These are phyloP conservation scores for Tylopilus balloui DNA, from an alignment of 768 basidiomycete species.

Conservation along the genomic window DNA sequence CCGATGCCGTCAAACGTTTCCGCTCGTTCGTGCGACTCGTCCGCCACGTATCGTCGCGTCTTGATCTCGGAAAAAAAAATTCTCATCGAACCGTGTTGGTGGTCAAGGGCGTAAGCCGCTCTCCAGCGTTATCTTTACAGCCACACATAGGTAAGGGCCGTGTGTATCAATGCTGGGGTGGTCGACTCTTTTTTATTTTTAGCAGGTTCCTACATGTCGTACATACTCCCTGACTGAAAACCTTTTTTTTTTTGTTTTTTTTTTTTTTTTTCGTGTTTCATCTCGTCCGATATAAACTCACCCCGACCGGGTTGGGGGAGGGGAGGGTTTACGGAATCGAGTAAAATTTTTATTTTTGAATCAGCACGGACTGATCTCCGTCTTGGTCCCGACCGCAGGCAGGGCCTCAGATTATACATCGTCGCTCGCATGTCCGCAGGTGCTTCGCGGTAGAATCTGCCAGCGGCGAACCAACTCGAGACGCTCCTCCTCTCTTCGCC, in stretches of 20 bases:
- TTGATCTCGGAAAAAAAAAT: background rate
- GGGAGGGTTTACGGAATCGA: background rate
- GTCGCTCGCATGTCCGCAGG: constrained; percentile 13
- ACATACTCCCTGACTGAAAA: background rate
- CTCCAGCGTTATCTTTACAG: background rate
- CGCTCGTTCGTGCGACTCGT: background rate
- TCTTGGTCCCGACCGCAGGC: background rate
- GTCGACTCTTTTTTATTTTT: constrained; percentile 5
- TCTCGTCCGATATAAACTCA: background rate
- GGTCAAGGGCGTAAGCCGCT: constrained; percentile 1
- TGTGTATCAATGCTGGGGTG: background rate
- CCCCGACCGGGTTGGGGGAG: background rate
- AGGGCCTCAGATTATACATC: background rate
- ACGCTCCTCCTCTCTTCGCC: no score
- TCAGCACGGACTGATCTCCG: constrained; percentile 9
- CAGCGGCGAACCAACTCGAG: background rate
- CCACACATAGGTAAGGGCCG: background rate
- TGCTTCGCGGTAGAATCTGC: constrained; percentile 23
- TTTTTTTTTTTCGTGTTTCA: background rate
- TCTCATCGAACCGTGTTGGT: background rate
- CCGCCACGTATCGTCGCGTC: background rate
- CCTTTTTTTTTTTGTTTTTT: no score
- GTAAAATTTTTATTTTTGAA: background rate
- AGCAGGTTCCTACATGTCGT: background rate
- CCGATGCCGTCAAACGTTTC: constrained; percentile 3